Percentiles rank a stretch among this genome's conserved stretches.
These are phyloP conservation scores for Geotrichum carabidarum DNA, from an alignment of 1,139 yeast species.

Conservation along the genomic window DNA sequence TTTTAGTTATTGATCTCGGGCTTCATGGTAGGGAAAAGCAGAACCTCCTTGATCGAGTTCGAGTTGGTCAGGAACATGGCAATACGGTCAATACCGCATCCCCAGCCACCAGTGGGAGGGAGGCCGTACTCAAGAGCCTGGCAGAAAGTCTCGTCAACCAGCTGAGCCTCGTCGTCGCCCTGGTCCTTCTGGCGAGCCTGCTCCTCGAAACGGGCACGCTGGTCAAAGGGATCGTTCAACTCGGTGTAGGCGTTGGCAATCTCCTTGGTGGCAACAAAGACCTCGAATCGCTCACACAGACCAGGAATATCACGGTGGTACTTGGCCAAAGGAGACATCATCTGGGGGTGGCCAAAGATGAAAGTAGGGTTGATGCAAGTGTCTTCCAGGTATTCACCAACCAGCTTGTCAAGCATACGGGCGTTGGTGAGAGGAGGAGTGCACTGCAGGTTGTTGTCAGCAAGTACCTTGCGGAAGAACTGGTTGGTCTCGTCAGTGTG, in stretches of 20 bases:
- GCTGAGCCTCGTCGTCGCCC: constrained; percentile 98
- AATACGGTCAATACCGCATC: constrained; percentile 97
- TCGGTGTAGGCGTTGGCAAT: constrained; percentile 98
- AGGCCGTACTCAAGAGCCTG: constrained; percentile 96
- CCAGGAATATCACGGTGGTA: constrained; percentile 90
- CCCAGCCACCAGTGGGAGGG: constrained; percentile 99
- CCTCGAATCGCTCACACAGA: constrained; percentile 96
- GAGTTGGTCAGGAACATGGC: constrained; percentile 97
- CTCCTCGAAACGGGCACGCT: constrained; percentile 94
- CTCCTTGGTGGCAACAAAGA: constrained; percentile 97
- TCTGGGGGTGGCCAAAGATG: constrained; percentile 97
- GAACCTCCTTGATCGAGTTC: constrained; percentile 94
- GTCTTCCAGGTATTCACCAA: constrained; percentile 86
- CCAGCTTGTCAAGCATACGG: constrained; percentile 96
- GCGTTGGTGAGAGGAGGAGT: constrained; percentile 97
- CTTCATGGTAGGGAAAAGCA: constrained; percentile 96
- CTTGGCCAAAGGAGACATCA: constrained; percentile 99
- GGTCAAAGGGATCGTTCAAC: constrained; percentile 97
- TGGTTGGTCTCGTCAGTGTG: constrained; percentile 92
- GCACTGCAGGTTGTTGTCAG: constrained; percentile 80
- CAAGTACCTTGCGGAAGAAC: constrained; percentile 76
- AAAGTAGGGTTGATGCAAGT: constrained; percentile 94
- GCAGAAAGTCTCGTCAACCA: constrained; percentile 94
- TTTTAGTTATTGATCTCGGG: constrained; percentile 53
- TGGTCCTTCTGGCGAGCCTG: constrained; percentile 98